phyloP scores from a whole-genome alignment of 305 asterid species.

The Solanum hybrid region DNA sequence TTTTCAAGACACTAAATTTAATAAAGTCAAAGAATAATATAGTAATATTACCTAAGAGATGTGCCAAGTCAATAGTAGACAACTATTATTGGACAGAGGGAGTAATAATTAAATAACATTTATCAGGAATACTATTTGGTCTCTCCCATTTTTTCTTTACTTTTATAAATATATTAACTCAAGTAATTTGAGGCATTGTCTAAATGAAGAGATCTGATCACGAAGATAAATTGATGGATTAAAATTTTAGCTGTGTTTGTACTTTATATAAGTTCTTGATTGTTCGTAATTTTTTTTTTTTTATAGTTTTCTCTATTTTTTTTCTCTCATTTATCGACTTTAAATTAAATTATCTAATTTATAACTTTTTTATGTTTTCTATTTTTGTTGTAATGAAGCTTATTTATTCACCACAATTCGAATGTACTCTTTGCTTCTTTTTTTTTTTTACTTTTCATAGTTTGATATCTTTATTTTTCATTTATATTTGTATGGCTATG shows the following conservation, averaged over 20 bases:
- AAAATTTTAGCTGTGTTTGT: not conserved
- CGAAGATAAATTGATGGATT: not conserved
- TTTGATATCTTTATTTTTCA: not conserved
- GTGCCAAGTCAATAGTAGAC: not conserved
- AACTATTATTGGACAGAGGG: no score
- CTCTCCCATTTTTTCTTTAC: not conserved
- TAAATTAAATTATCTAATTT: not conserved
- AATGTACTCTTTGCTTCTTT: not conserved
- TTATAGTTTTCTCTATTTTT: not conserved
- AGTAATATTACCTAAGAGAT: not conserved
- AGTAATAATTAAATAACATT: no score
- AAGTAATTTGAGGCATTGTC: not conserved
- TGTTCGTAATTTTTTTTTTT: not conserved
- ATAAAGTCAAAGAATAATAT: not conserved
- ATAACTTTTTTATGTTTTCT: not conserved
- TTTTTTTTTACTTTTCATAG: not conserved
- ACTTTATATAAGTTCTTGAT: not conserved
- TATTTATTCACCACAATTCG: not conserved
- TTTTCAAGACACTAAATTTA: not conserved
- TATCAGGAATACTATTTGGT: not conserved
- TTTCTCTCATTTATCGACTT: not conserved
- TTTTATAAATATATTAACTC: no score
- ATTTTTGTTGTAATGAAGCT: not conserved
- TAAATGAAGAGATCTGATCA: not conserved
- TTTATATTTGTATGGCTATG: not conserved